These are phyloP conservation scores for Microascus cirrosus DNA, from an alignment of 2,329 filamentous ascomycete genomes.

Conservation along the genomic window DNA sequence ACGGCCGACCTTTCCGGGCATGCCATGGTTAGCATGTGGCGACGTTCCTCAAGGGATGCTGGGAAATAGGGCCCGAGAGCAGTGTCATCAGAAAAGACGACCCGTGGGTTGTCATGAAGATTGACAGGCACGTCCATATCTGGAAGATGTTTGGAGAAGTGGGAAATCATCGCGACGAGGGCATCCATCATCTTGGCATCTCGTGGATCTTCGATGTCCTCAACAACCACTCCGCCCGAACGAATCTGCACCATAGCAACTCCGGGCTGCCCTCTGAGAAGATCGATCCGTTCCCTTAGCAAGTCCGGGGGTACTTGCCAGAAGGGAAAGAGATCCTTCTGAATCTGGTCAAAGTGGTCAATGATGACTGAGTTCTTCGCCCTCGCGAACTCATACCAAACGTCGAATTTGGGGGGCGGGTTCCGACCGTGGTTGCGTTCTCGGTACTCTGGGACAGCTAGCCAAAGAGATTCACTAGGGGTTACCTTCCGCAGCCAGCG, in stretches of 20 bases:
- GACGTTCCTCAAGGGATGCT: conserved; percentile 24
- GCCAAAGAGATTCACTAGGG: conserved; percentile 31
- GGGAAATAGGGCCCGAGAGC: neutral
- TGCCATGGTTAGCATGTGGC: conserved; percentile 1
- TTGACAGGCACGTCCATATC: conserved; percentile 84
- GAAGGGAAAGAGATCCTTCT: conserved; percentile 64
- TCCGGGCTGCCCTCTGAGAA: conserved; percentile 25
- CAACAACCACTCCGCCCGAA: conserved; percentile 41
- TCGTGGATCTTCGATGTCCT: conserved; percentile 11
- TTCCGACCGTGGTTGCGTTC: conserved; percentile 48
- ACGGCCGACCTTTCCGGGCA: conserved; percentile 7
- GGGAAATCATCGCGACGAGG: conserved; percentile 55
- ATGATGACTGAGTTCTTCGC: conserved; percentile 58
- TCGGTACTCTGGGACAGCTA: conserved; percentile 37
- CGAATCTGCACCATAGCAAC: conserved; percentile 46
- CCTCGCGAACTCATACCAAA: conserved; percentile 72
- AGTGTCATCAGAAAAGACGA: conserved; percentile 35
- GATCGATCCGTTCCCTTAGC: conserved; percentile 48
- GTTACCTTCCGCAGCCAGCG: conserved; percentile 36
- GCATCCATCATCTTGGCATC: conserved; percentile 26
- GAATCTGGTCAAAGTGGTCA: conserved; percentile 73
- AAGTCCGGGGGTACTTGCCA: conserved; percentile 60
- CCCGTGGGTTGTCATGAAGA: conserved; percentile 60
- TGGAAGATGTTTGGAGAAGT: conserved; percentile 62
- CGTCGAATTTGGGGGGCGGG: conserved; percentile 72